phyloP scores from a whole-genome alignment of 2,329 filamentous ascomycete genomes.

The Sporothrix protearum region DNA sequence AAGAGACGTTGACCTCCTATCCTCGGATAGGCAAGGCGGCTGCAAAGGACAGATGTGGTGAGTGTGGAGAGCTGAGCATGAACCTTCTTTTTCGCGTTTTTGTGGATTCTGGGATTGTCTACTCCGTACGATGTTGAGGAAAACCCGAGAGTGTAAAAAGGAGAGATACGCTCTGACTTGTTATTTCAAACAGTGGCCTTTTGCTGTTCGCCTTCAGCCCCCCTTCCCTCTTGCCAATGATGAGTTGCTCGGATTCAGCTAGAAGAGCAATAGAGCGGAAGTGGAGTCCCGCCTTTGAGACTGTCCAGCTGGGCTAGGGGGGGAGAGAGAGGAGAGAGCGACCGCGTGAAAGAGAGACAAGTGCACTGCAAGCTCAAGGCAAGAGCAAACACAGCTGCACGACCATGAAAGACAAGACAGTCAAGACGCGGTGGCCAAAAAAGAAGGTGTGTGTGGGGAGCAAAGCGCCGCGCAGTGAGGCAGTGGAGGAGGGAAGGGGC shows the following conservation, averaged over 20 bases:
- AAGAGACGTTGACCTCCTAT: slow-evolving; percentile 27
- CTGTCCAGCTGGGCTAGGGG: background rate
- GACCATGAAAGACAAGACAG: background rate
- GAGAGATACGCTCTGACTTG: no score
- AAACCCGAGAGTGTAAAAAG: background rate
- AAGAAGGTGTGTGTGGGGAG: background rate
- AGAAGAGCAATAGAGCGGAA: background rate
- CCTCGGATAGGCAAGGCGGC: slow-evolving; percentile 27
- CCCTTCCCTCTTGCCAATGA: background rate
- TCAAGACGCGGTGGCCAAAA: background rate
- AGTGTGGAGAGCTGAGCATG: slow-evolving; percentile 3
- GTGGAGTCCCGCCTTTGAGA: background rate
- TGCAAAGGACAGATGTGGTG: background rate
- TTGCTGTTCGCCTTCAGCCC: no score
- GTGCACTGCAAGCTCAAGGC: background rate
- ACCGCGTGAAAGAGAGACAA: background rate
- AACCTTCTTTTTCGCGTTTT: background rate
- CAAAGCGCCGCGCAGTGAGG: background rate
- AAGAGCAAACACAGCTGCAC: background rate
- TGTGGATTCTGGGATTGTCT: background rate
- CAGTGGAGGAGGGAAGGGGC: background rate
- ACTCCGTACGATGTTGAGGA: no score
- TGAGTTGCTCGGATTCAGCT: background rate
- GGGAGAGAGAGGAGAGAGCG: background rate
- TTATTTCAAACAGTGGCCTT: no score